Evolutionary conservation across 768 basidiomycete genomes (phyloP).

Genomic region (Leccinum disarticulatum): DNA sequence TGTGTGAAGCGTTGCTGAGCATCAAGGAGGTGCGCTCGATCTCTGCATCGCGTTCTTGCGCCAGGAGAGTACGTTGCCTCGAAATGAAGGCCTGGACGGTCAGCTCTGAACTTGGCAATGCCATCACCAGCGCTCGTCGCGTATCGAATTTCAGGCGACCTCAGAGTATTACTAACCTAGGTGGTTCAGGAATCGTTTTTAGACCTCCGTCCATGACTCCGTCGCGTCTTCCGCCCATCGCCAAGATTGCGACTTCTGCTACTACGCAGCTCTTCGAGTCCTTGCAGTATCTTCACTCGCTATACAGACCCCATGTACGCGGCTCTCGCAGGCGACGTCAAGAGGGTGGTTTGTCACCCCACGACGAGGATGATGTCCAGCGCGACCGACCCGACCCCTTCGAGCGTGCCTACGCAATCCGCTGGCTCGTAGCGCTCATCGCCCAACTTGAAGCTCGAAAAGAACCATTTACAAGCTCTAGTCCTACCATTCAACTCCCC

Average conservation of each 20-base stretch:
- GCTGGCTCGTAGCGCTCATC: constrained; percentile 74
- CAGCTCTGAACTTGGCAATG: constrained; percentile 20
- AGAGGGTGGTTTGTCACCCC: background rate
- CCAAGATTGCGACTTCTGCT: constrained; percentile 37
- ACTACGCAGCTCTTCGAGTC: constrained; percentile 41
- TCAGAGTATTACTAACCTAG: too few relatives aligned
- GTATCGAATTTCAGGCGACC: too few relatives aligned
- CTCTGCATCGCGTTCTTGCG: constrained; percentile 79
- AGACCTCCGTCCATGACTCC: constrained; percentile 9
- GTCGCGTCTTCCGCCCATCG: constrained; percentile 49
- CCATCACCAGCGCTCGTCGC: constrained; percentile 7
- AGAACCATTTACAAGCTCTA: background rate
- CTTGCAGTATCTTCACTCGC: constrained; percentile 47
- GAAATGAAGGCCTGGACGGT: constrained; percentile 58
- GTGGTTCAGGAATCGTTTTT: background rate
- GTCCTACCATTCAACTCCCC: background rate
- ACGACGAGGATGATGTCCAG: constrained; percentile 18
- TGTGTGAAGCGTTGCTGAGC: constrained; percentile 78
- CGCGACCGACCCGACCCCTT: constrained; percentile 55
- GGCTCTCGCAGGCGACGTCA: constrained; percentile 47
- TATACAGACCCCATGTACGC: constrained; percentile 65
- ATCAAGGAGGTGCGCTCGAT: constrained; percentile 76
- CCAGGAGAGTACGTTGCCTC: constrained; percentile 64
- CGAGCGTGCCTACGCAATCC: constrained; percentile 66
- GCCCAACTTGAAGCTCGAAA: constrained; percentile 32